Evolutionary conservation across 768 basidiomycete species (phyloP).

Genomic region (Mycena vitilis): DNA sequence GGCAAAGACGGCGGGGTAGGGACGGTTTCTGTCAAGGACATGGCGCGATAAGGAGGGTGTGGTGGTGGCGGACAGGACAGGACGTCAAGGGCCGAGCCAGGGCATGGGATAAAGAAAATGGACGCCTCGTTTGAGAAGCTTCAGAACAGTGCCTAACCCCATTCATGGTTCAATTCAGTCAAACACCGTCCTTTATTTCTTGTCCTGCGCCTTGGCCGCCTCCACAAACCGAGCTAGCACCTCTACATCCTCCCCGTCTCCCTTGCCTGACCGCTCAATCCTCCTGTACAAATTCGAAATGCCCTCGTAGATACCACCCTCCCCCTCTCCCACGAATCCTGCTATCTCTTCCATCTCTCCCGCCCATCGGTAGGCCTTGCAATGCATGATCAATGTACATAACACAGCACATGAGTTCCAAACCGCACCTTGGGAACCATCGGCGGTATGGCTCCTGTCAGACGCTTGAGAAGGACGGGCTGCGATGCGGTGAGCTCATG

Average conservation of each 20-base stretch:
- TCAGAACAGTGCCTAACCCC: slow-evolving; percentile 1
- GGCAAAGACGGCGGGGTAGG: slow-evolving; percentile 31
- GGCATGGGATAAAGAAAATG: slow-evolving; percentile 1
- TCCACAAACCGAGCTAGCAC: slow-evolving; percentile 57
- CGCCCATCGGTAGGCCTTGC: slow-evolving; percentile 65
- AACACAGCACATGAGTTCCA: background rate
- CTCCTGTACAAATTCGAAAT: slow-evolving; percentile 59
- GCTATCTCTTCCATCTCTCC: slow-evolving; percentile 76
- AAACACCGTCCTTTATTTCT: too few species aligned
- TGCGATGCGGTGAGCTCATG: slow-evolving; percentile 61
- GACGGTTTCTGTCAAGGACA: slow-evolving; percentile 30
- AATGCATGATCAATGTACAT: background rate
- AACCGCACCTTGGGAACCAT: slow-evolving; percentile 62
- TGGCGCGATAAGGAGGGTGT: background rate
- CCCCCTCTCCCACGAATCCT: slow-evolving; percentile 60
- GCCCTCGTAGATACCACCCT: slow-evolving; percentile 60
- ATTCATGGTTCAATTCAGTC: slow-evolving; percentile 23
- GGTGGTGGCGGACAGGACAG: background rate
- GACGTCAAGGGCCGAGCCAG: slow-evolving; percentile 3
- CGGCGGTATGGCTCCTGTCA: slow-evolving; percentile 52
- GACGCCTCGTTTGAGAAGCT: background rate
- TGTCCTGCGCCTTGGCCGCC: slow-evolving; percentile 49
- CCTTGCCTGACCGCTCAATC: slow-evolving; percentile 52
- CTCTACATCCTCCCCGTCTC: slow-evolving; percentile 51
- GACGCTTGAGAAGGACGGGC: slow-evolving; percentile 54